Evolutionary conservation across 768 basidiomycete genomes (phyloP).

Genomic region (Sarcomyxa edulis): DNA sequence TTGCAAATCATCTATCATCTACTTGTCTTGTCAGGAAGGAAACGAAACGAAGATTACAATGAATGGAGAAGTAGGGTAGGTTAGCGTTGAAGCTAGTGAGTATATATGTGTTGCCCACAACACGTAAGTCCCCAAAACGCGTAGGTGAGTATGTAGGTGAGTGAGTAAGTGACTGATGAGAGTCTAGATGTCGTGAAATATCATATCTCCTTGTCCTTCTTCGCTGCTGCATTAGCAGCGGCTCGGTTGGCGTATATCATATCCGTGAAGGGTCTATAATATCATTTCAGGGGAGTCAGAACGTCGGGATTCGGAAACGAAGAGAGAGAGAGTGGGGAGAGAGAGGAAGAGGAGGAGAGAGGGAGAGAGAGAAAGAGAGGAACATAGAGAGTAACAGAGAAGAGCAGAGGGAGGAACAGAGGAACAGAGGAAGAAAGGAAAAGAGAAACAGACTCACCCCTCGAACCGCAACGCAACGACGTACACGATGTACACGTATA

Average conservation of each 20-base stretch:
- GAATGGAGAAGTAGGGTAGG: too few relatives aligned
- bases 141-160: slow-evolving; percentile 4
- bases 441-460: slow-evolving; percentile 52
- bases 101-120: slow-evolving; percentile 1
- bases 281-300: too few relatives aligned
- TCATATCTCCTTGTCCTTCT: slow-evolving; percentile 13
- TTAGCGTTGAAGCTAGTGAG: slow-evolving; percentile 21
- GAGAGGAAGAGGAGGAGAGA: background rate
- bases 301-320: too few relatives aligned
- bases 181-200: slow-evolving; percentile 5
- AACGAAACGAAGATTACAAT: too few relatives aligned
- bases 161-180: slow-evolving; percentile 14
- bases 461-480: slow-evolving; percentile 81
- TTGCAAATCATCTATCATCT: too few relatives aligned
- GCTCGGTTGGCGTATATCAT: slow-evolving; percentile 71
- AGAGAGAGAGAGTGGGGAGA: slow-evolving; percentile 2
- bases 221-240: slow-evolving; percentile 12
- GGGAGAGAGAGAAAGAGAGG: background rate
- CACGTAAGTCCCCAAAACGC: too few relatives aligned
- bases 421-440: background rate
- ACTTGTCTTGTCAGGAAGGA: too few relatives aligned
- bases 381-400: background rate
- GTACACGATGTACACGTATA: slow-evolving; percentile 83
- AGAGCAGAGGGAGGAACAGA: background rate
- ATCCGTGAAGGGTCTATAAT: slow-evolving; percentile 65